These are phyloP conservation scores for Dentipellis fragilis DNA, from an alignment of 768 basidiomycete genomes.

Conservation along the genomic window DNA sequence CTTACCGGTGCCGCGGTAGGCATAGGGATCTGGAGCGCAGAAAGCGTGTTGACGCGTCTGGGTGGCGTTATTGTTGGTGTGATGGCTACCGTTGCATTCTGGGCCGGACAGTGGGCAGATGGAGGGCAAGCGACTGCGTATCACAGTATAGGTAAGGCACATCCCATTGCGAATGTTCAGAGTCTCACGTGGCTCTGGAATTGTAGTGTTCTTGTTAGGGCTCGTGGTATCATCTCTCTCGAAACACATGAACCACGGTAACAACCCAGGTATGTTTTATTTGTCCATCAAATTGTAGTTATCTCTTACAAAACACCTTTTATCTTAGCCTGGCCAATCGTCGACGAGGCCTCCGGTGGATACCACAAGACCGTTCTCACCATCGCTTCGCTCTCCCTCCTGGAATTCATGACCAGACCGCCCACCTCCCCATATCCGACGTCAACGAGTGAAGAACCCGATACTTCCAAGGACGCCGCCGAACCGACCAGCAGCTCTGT, in stretches of 20 bases:
- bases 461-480: background rate
- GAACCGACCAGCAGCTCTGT: background rate
- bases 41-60: constrained; percentile 13
- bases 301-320: background rate
- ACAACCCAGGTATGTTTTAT: constrained; percentile 53
- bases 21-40: constrained; percentile 10
- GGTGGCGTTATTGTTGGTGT: constrained; percentile 8
- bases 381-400: constrained; percentile 47
- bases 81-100: constrained; percentile 4
- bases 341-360: constrained; percentile 53
- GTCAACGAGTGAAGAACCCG: background rate
- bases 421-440: constrained; percentile 13
- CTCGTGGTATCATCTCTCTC: constrained; percentile 55
- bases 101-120: constrained; percentile 11
- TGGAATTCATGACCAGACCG: constrained; percentile 42
- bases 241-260: constrained; percentile 72
- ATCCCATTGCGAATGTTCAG: background rate
- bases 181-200: background rate
- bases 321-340: constrained; percentile 64
- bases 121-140: constrained; percentile 5
- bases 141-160: constrained; percentile 4
- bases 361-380: constrained; percentile 59
- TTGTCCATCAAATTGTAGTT: background rate
- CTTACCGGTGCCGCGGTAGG: constrained; percentile 4
- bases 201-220: constrained; percentile 54